A percentile compares a stretch with the other conserved stretches of the same genome.
Conservation (phyloP, 1,284 basidiomycete genomes). For the Lentinus polychrous region DNA sequence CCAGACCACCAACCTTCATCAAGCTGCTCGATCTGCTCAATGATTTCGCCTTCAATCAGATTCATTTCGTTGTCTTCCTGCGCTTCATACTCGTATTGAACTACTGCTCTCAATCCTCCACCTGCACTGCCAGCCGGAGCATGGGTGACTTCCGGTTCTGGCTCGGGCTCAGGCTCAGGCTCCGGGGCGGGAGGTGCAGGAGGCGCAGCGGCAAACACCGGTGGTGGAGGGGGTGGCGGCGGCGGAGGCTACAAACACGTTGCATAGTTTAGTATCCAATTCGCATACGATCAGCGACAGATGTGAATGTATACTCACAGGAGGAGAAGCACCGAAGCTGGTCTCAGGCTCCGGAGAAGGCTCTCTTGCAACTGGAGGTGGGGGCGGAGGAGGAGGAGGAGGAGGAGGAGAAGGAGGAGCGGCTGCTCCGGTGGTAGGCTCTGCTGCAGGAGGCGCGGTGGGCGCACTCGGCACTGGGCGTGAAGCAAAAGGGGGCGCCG, state of each 20-base stretch:
- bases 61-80: constrained; percentile 82
- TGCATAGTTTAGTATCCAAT: constrained; percentile 2
- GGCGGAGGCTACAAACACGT: constrained; percentile 10
- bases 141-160: constrained; percentile 29
- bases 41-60: constrained; percentile 74
- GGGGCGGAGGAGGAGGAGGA: constrained; percentile 31
- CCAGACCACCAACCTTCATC: constrained; percentile 87
- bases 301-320: constrained; percentile 11
- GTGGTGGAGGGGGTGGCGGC: constrained; percentile 20
- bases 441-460: constrained; percentile 19
- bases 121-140: constrained; percentile 27
- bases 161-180: constrained; percentile 38
- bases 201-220: constrained; percentile 27
- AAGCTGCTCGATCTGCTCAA: constrained; percentile 79
- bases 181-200: constrained; percentile 24
- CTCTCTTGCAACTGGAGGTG: constrained; percentile 15
- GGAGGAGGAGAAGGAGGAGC: constrained; percentile 25
- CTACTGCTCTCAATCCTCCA: constrained; percentile 54
- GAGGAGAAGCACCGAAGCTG: constrained; percentile 19
- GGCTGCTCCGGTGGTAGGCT: constrained; percentile 22
- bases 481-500: constrained; percentile 27
- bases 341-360: constrained; percentile 17
- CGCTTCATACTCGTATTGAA: constrained; percentile 76
- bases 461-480: constrained; percentile 19
- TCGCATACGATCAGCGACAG: not conserved